A percentile compares a stretch with the other conserved stretches of the same genome.
phyloP scores from a whole-genome alignment of 2,329 filamentous ascomycete species.

The Sporothrix sp. region DNA sequence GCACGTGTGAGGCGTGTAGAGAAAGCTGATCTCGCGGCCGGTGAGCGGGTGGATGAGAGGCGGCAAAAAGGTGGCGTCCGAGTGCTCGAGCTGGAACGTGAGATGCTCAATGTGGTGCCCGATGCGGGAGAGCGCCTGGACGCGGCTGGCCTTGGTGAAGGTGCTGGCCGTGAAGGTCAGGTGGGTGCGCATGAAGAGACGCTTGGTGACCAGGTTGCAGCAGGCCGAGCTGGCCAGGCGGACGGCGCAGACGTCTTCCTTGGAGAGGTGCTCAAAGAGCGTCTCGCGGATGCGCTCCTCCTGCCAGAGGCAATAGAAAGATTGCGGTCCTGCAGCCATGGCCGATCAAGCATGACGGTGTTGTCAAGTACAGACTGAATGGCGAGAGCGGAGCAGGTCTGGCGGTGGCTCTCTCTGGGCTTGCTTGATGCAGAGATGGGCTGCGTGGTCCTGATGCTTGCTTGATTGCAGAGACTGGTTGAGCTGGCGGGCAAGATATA shows the following conservation, averaged over 20 bases:
- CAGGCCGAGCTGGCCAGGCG: conserved; percentile 61
- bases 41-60: conserved; percentile 72
- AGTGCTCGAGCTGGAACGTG: conserved; percentile 68
- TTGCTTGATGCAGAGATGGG: neutral
- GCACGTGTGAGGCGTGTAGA: conserved; percentile 69
- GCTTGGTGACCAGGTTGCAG: conserved; percentile 58
- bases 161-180: conserved; percentile 63
- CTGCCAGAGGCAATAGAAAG: conserved; percentile 48
- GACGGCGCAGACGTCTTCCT: conserved; percentile 46
- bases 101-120: conserved; percentile 71
- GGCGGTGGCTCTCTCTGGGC: neutral
- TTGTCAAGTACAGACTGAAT: neutral
- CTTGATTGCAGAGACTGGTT: neutral
- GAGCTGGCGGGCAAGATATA: neutral
- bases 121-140: conserved; percentile 66
- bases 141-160: conserved; percentile 63
- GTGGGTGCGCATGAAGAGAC: conserved; percentile 58
- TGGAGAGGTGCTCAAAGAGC: conserved; percentile 41
- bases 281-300: conserved; percentile 39
- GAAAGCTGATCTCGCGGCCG: conserved; percentile 68
- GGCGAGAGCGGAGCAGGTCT: neutral
- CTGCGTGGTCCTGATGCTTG: too few species aligned
- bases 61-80: conserved; percentile 68
- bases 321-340: conserved; percentile 42
- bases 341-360: conserved; percentile 35